Evolutionary conservation across 2,329 filamentous ascomycete genomes (phyloP).

Genomic region (Diaporthe sp.): DNA sequence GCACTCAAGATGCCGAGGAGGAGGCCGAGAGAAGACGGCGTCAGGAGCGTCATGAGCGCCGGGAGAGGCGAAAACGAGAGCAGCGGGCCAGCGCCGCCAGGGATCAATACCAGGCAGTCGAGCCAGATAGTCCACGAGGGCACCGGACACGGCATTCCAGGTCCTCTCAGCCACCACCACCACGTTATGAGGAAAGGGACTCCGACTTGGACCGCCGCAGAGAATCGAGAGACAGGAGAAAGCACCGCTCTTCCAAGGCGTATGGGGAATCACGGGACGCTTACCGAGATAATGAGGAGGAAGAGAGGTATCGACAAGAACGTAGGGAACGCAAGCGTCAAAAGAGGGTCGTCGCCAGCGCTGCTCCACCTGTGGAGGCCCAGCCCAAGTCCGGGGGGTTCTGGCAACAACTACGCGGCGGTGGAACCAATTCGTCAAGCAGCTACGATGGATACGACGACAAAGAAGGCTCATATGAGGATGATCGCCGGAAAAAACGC

Average conservation of each 20-base stretch:
- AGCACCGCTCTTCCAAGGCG: slow-evolving; percentile 30
- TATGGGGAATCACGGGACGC: slow-evolving; percentile 32
- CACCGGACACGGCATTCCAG: slow-evolving; percentile 35
- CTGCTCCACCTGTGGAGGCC: slow-evolving; percentile 77
- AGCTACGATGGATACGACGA: slow-evolving; percentile 65
- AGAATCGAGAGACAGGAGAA: slow-evolving; percentile 36
- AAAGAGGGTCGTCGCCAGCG: slow-evolving; percentile 76
- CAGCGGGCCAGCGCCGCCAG: slow-evolving; percentile 31
- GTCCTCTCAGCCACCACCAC: slow-evolving; percentile 30
- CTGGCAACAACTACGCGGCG: slow-evolving; percentile 56
- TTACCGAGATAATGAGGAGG: slow-evolving; percentile 33
- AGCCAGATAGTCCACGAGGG: slow-evolving; percentile 32
- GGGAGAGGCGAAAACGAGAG: slow-evolving; percentile 38
- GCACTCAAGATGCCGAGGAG: slow-evolving; percentile 26
- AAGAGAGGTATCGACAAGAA: slow-evolving; percentile 35
- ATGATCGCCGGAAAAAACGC: slow-evolving; percentile 55
- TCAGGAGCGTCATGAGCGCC: slow-evolving; percentile 38
- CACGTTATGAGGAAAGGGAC: slow-evolving; percentile 33
- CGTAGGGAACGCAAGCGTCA: slow-evolving; percentile 50
- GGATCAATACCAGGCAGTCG: slow-evolving; percentile 37
- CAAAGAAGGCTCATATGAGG: slow-evolving; percentile 62
- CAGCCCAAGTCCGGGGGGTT: slow-evolving; percentile 56
- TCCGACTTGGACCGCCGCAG: slow-evolving; percentile 24
- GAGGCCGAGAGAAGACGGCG: slow-evolving; percentile 36
- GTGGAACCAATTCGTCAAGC: slow-evolving; percentile 50